phyloP scores from a whole-genome alignment of 73 alveolate genomes.

The Blepharisma japonicum region DNA sequence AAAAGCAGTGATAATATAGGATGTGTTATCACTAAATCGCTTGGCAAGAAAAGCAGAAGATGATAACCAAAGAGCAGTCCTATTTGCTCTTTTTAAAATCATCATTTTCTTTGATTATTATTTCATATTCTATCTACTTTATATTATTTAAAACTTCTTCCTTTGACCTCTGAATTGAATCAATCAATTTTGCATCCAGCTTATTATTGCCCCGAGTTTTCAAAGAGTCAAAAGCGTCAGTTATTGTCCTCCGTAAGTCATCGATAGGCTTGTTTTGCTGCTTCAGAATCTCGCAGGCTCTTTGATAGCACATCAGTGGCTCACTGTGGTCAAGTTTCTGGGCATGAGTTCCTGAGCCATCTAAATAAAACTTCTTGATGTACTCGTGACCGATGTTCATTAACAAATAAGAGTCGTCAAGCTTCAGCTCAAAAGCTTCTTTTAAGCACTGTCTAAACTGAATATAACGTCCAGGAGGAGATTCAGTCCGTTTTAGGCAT shows the following conservation, averaged over 20 bases:
- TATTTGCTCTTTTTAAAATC: too few relatives aligned
- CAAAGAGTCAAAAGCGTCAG: neutral
- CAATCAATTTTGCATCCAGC: neutral
- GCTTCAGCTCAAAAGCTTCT: slow-evolving; percentile 67
- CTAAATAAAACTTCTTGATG: slow-evolving; percentile 30
- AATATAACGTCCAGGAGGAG: neutral
- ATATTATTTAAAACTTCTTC: neutral
- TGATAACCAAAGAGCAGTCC: too few relatives aligned
- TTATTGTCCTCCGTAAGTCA: slow-evolving; percentile 21
- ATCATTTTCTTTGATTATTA: too few relatives aligned
- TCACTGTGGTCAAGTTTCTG: slow-evolving; percentile 26
- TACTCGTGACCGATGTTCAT: slow-evolving; percentile 72
- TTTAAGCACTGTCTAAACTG: slow-evolving; percentile 53
- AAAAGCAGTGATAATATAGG: too few relatives aligned
- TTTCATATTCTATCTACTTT: too few relatives aligned
- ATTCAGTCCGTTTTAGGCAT: slow-evolving; percentile 7
- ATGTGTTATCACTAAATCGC: too few relatives aligned
- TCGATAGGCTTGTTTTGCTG: slow-evolving; percentile 43
- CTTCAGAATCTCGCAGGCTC: neutral
- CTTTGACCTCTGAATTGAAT: neutral
- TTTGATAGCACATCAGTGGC: neutral
- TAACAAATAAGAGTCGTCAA: slow-evolving; percentile 55
- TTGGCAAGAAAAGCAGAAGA: too few relatives aligned
- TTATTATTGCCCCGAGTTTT: neutral
- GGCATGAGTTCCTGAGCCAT: slow-evolving; percentile 28